Evolutionary conservation across 257 asterid species (phyloP).

Genomic region (Scutellaria minor): DNA sequence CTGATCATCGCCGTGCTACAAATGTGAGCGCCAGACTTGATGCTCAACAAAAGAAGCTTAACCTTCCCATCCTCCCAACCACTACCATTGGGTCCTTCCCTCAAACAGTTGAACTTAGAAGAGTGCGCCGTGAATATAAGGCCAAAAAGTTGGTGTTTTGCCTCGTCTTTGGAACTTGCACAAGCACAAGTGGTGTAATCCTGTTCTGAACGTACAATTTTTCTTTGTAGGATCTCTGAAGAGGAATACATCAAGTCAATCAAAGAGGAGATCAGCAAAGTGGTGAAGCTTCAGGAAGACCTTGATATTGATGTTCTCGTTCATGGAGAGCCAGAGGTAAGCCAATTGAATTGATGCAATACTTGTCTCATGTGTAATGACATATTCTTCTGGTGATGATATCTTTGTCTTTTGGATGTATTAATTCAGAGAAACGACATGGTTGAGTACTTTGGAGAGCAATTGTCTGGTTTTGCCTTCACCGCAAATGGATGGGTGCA

Average conservation of each 20-base stretch:
- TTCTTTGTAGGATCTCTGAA: slow-evolving; percentile 72
- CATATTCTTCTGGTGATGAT: too few relatives aligned
- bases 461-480: slow-evolving; percentile 93
- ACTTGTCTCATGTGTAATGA: too few relatives aligned
- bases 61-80: slow-evolving; percentile 96
- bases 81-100: slow-evolving; percentile 99
- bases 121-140: slow-evolving; percentile 98
- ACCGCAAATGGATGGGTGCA: slow-evolving; percentile 99
- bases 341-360: too few relatives aligned
- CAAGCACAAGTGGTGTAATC: neutral
- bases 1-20: slow-evolving; percentile 97
- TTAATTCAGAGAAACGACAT: slow-evolving; percentile 86
- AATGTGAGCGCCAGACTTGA: slow-evolving; percentile 92
- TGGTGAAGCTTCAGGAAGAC: slow-evolving; percentile 97
- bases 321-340: slow-evolving; percentile 99
- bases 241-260: slow-evolving; percentile 83
- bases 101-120: slow-evolving; percentile 87
- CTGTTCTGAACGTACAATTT: slow-evolving; percentile 28
- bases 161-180: neutral
- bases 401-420: slow-evolving; percentile 22
- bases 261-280: slow-evolving; percentile 88
- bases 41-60: slow-evolving; percentile 96
- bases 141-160: slow-evolving; percentile 68
- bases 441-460: slow-evolving; percentile 99
- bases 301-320: slow-evolving; percentile 98